Base-by-base conservation (phyloP, 2,329 filamentous ascomycete genomes). In the Colletotrichum sublineola region DNA sequence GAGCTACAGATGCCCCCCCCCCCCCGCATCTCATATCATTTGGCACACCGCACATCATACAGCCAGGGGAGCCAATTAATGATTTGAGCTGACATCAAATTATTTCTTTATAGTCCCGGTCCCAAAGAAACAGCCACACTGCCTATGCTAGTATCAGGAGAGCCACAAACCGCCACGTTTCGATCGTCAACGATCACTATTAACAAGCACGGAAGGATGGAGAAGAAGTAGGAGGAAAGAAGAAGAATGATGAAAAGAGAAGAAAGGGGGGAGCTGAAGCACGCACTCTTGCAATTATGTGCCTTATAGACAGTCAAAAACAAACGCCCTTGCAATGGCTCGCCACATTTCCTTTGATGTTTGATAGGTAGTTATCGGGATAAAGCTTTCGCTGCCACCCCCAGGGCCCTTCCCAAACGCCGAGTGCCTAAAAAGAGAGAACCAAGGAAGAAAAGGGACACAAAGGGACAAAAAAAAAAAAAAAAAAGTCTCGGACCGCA, bases 311-410 rank as follows among this genome's bases (percentile, higher is more conserved):
- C 24, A 24, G 46, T 24, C 46, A 24, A 56, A 56, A 38, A 46
- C 42, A 61, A 38, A 71, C 63, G 46, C 46, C 31, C 46, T 50
- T 64, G 48, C 50, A 67, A 55, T 62, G 63, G 46, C 38, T 50
- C 31, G 20, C 18, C 50, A 50, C 36, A 60, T 46, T 3, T 40
- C 18, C 29, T 46, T 36, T 24, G 36, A 44, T 18, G 8, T 36
- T 29, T 24, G 29, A 52, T 18, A 24, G 1, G 24, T 24, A 8
- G 11, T 44, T 24, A 29, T 24, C 20, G 20, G 15, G 18, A 2
- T 2, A 31, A 60, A 24, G 24, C 14, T 33, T 33, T 46, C 12
- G 18, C 24, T 33, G 46, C 31, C 44, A 18, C 58, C 31, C 40
- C n/a, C 31, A 14, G 29, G 40, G 5, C 20, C 46, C 42, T 55